Conservation (phyloP, 2,329 filamentous ascomycete genomes). For the Sclerotinia glacialis region DNA sequence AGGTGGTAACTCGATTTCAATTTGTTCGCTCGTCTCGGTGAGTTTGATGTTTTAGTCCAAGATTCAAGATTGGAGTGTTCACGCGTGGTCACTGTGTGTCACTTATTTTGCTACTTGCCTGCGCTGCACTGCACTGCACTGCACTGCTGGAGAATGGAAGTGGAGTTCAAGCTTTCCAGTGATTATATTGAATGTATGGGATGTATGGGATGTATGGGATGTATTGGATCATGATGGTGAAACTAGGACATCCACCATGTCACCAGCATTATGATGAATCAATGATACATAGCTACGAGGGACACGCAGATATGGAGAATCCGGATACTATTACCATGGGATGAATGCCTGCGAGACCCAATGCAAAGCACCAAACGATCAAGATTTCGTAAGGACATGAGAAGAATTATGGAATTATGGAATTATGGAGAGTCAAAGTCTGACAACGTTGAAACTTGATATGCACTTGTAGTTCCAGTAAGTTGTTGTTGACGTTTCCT, state of each 20-base stretch:
- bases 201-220: no score
- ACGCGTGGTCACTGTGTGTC: conserved; percentile 14
- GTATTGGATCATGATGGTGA: neutral
- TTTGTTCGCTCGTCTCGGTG: conserved; percentile 6
- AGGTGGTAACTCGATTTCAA: conserved; percentile 1
- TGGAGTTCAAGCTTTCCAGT: neutral
- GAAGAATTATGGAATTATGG: neutral
- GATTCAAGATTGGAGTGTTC: conserved; percentile 5
- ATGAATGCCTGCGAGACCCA: neutral
- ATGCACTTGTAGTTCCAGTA: conserved; percentile 4
- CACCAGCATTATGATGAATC: conserved; percentile 14
- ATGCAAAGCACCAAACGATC: neutral
- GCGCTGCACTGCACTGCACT: neutral
- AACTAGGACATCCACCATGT: neutral
- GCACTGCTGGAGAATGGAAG: neutral
- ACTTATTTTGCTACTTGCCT: neutral
- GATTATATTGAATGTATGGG: conserved; percentile 1
- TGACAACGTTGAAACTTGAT: conserved; percentile 14
- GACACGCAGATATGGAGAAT: neutral
- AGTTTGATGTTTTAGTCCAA: neutral
- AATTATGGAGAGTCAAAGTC: neutral
- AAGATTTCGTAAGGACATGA: neutral
- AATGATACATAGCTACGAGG: neutral
- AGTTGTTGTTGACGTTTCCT: conserved; percentile 2
- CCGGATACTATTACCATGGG: neutral